Base-by-base conservation (phyloP, 2,329 filamentous ascomycete genomes). In the Thielaviopsis ethacetica region DNA sequence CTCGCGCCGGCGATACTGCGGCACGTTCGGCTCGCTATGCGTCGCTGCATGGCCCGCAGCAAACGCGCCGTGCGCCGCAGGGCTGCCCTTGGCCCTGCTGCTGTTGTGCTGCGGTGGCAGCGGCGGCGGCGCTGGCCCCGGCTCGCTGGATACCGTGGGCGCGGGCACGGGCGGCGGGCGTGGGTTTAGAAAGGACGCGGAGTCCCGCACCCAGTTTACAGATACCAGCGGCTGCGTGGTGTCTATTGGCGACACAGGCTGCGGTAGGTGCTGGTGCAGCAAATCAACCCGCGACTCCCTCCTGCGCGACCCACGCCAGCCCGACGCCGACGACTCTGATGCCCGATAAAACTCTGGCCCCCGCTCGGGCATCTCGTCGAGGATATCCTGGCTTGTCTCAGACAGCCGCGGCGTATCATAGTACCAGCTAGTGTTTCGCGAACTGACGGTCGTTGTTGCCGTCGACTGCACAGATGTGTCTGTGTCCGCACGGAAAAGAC, bases 11-110 rank as follows among this genome's bases (percentile, higher is more conserved):
- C 69, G 67, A 3, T 68, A 65, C 4, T 72, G 68, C 13, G 80
- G 82, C 1, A 79, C 72, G 63, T 83, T 81, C n/a, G 77, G 76
- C 66, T 85, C 82, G 3, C 84, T 72, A 58, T 83, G 79, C 60
- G 84, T 84, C 0, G 81, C 80, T 63, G 81, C 80, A 63, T 81
- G 79, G 1, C 72, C 74, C 13, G 75, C 72, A 26, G 78, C 75
- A 34, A 34, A 34, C 10, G 30, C 2, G 5, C 4, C 30, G 30
- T 34, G 30, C 30, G 7, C 2, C 7, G 30, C 10, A 12, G 30
- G 30, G 10, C 78, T 67, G 59, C 82, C 78, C 0, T 80, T 21
- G 44, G 3, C n/a, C 4, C 44, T 9, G 19, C n/a, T 21, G n/a
- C 9, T n/a, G n/a, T n/a, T n/a, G n/a, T n/a, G n/a, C n/a, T n/a